Evolutionary conservation across 208 protist species (phyloP).

Genomic region (Borovskyia barvae): DNA sequence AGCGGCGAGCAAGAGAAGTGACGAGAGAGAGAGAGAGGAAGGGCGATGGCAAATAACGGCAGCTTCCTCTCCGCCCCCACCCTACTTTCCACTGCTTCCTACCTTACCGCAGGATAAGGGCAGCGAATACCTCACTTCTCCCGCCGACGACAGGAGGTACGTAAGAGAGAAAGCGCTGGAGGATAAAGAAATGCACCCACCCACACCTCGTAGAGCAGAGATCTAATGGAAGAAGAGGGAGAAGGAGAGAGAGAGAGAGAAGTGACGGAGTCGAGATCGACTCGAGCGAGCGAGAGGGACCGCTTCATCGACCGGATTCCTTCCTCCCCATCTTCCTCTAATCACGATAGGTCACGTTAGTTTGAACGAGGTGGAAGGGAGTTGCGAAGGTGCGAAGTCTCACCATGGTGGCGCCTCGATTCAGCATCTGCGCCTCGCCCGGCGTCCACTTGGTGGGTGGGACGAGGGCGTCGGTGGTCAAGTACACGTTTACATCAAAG

Average conservation of each 20-base stretch:
- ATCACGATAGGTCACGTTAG: constrained; percentile 83
- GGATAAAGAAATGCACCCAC: too few species aligned
- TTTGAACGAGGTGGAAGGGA: constrained; percentile 87
- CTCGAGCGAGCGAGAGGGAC: too few species aligned
- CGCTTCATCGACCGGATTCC: too few species aligned
- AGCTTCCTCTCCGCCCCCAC: neutral
- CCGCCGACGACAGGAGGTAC: too few species aligned
- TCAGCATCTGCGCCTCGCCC: constrained; percentile 93
- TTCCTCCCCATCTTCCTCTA: too few species aligned
- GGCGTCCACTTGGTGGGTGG: constrained; percentile 94
- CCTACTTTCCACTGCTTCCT: too few species aligned
- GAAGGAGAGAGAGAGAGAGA: neutral
- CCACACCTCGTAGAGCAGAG: too few species aligned
- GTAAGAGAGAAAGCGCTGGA: too few species aligned
- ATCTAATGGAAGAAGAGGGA: too few species aligned
- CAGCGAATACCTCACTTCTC: too few species aligned
- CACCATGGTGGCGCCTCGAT: constrained; percentile 91
- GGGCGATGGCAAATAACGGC: neutral
- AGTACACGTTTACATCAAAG: constrained; percentile 96
- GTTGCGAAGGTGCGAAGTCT: constrained; percentile 95
- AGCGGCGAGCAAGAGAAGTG: neutral
- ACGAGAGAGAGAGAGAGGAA: neutral
- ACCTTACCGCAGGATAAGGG: too few species aligned
- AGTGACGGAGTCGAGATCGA: too few species aligned
- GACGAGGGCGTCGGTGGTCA: constrained; percentile 66